Conservation (phyloP, 305 asterid genomes). For the Solanum chacoense region DNA sequence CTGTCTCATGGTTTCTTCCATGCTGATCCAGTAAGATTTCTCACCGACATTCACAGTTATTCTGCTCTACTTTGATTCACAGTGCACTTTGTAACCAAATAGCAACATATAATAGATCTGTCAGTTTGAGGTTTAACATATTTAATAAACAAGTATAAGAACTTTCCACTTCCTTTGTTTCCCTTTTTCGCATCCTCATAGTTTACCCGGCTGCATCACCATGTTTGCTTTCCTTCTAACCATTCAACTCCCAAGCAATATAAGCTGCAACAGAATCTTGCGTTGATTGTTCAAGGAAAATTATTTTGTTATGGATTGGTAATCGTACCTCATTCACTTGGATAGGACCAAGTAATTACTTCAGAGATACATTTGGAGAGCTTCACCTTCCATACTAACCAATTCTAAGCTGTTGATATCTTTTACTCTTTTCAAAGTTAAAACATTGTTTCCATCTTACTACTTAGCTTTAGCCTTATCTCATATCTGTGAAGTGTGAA, state of each 20-base stretch:
- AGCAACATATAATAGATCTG: neutral
- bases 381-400: neutral
- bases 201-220: neutral
- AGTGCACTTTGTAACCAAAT: neutral
- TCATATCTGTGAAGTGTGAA: neutral
- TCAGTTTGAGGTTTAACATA: neutral
- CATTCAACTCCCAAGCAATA: neutral
- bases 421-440: neutral
- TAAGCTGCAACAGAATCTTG: neutral
- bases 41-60: neutral
- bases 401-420: neutral
- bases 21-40: conserved; percentile 82
- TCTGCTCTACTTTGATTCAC: neutral
- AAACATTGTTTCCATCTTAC: neutral
- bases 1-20: conserved; percentile 94
- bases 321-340: neutral
- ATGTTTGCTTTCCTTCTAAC: neutral
- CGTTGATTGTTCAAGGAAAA: neutral
- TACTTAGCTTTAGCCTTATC: neutral
- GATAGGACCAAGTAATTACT: neutral
- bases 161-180: neutral
- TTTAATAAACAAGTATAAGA: neutral
- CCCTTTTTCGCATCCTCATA: neutral
- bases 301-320: neutral
- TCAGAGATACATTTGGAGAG: neutral